These are phyloP conservation scores for Cryomyces antarcticus DNA, from an alignment of 495 filamentous ascomycete species.

Conservation along the genomic window DNA sequence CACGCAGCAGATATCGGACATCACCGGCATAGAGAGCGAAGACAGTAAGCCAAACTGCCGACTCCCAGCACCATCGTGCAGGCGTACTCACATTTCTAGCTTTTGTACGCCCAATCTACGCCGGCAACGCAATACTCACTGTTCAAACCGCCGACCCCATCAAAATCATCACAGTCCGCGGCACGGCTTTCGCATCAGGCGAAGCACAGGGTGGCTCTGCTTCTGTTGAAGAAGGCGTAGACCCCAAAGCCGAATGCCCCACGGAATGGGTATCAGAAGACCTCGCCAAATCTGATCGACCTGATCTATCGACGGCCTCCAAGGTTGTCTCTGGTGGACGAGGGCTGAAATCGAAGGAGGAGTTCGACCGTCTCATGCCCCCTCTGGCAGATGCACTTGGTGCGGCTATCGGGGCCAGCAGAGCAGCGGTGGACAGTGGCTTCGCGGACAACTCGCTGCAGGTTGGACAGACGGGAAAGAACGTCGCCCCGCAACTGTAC, in stretches of 20 bases:
- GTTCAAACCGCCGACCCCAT: conserved; percentile 71
- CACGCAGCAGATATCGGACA: conserved; percentile 80
- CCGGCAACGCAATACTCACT: conserved; percentile 93
- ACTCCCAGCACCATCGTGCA: not conserved
- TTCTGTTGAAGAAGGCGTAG: conserved; percentile 40
- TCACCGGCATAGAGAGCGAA: conserved; percentile 68
- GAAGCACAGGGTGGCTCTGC: conserved; percentile 33
- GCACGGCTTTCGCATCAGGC: conserved; percentile 62
- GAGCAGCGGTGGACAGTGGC: conserved; percentile 89
- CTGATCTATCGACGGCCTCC: conserved; percentile 75
- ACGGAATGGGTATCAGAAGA: conserved; percentile 91
- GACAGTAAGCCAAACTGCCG: conserved; percentile 35
- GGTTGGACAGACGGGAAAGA: conserved; percentile 96
- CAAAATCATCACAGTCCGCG: conserved; percentile 82
- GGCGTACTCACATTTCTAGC: conserved; percentile 20
- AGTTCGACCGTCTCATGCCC: conserved; percentile 80
- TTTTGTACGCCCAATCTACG: conserved; percentile 93
- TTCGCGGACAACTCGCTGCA: conserved; percentile 99
- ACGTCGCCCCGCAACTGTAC: conserved; percentile 89
- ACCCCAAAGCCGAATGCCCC: conserved; percentile 46
- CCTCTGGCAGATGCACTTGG: conserved; percentile 81
- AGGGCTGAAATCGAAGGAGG: conserved; percentile 89
- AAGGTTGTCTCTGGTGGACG: conserved; percentile 88
- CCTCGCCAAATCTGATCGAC: conserved; percentile 77
- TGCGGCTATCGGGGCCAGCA: conserved; percentile 82